Evolutionary conservation across 208 protist genomes (phyloP).

Genomic region (Leishmania braziliensis): DNA sequence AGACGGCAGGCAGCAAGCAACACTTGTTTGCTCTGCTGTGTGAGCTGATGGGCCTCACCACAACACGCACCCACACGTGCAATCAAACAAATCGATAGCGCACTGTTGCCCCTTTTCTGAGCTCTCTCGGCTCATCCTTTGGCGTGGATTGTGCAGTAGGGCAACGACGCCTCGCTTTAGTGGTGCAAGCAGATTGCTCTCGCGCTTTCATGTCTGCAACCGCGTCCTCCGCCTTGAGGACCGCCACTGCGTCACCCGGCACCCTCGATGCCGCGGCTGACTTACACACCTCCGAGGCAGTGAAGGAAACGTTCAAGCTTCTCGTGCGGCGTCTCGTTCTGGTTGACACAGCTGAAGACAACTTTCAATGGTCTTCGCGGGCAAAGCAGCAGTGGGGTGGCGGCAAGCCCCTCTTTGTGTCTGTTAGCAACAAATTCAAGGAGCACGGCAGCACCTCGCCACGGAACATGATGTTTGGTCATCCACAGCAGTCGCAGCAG

Average conservation of each 20-base stretch:
- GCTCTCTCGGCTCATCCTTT: background rate
- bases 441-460: conserved; percentile 52
- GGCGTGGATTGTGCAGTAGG: background rate
- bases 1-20: background rate
- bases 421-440: conserved; percentile 55
- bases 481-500: conserved; percentile 37
- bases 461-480: conserved; percentile 49
- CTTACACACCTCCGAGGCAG: background rate
- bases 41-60: background rate
- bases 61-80: background rate
- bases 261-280: conserved; percentile 2
- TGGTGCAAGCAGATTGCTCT: background rate
- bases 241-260: background rate
- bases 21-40: background rate
- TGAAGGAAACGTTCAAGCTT: conserved; percentile 51
- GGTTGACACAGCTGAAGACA: conserved; percentile 86
- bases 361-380: conserved; percentile 55
- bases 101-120: background rate
- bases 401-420: conserved; percentile 57
- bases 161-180: background rate
- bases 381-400: conserved; percentile 77
- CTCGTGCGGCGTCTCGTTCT: conserved; percentile 66
- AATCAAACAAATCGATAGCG: background rate
- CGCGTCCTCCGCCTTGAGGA: conserved; percentile 11
- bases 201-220: conserved; percentile 1